A percentile compares a stretch with the other conserved stretches of the same genome.
Conservation (phyloP, 768 basidiomycete species). For the Pleurotus cornucopiae region DNA sequence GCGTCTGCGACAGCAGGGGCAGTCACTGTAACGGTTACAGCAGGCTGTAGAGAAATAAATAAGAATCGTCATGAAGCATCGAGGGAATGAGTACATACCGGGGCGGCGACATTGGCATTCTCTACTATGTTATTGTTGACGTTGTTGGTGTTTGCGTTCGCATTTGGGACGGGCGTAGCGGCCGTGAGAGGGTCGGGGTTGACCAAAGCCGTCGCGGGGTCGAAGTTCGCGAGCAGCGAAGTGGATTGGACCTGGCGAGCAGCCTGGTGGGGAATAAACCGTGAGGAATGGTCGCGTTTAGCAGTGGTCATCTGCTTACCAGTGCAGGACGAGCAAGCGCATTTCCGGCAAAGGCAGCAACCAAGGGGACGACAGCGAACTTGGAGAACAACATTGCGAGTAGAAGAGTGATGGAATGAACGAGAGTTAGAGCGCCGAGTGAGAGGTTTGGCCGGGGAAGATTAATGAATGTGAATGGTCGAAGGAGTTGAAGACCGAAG, state of each 20-base stretch:
- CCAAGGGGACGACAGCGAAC: background rate
- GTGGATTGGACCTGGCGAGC: constrained; percentile 1
- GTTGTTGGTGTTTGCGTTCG: background rate
- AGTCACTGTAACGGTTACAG: background rate
- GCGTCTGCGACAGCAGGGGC: background rate
- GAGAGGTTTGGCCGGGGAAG: background rate
- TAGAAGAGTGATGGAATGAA: background rate
- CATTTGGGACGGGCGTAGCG: background rate
- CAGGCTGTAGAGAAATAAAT: background rate
- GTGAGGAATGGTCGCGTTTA: background rate
- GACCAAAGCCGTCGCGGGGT: constrained; percentile 1
- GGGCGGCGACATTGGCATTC: background rate
- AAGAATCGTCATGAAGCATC: no score
- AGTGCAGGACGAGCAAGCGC: background rate
- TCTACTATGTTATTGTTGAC: background rate
- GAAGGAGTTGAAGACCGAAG: background rate
- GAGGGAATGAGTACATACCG: background rate
- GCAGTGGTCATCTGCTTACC: background rate
- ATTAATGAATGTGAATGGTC: background rate
- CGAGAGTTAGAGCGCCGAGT: background rate
- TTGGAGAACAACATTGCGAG: constrained; percentile 7
- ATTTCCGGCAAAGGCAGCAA: constrained; percentile 1
- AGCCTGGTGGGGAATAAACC: background rate
- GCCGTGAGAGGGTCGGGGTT: constrained; percentile 6
- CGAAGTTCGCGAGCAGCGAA: background rate